Percentiles rank a stretch among this genome's conserved stretches.
Evolutionary conservation across 176 grass and related monocot genomes (phyloP).

Genomic region (Cymbopogon citratus): DNA sequence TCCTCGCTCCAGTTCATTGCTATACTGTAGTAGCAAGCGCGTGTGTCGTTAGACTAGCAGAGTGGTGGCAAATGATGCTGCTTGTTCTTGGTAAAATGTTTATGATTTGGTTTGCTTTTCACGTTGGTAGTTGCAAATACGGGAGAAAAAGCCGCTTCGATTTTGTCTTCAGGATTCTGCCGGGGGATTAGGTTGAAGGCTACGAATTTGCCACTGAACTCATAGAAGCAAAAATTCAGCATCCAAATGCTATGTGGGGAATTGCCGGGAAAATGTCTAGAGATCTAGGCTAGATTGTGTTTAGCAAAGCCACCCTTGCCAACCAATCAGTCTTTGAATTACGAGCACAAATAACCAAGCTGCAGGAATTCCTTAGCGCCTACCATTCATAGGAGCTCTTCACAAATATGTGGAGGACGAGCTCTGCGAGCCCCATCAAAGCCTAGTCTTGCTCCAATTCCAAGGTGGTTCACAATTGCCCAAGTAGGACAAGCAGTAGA

Average conservation of each 20-base stretch:
- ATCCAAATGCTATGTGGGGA: neutral
- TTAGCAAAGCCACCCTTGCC: neutral
- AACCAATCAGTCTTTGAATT: neutral
- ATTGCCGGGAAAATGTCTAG: neutral
- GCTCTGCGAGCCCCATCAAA: neutral
- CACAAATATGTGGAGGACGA: neutral
- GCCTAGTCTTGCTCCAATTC: neutral
- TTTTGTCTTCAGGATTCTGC: neutral
- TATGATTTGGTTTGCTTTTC: neutral
- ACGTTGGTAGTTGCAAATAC: neutral
- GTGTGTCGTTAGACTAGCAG: neutral
- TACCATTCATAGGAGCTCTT: neutral
- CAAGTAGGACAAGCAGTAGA: neutral
- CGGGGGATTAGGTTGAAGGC: neutral
- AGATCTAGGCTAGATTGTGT: neutral
- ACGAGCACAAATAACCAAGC: neutral
- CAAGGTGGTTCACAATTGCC: neutral
- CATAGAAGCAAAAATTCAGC: neutral
- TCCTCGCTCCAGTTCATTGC: neutral
- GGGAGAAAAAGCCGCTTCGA: neutral
- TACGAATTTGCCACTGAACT: neutral
- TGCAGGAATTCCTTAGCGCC: neutral
- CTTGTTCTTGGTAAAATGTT: neutral
- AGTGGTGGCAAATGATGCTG: neutral
- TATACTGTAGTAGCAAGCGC: neutral